phyloP scores from a whole-genome alignment of 495 filamentous ascomycete genomes.

The Penicillium samsonianum region DNA sequence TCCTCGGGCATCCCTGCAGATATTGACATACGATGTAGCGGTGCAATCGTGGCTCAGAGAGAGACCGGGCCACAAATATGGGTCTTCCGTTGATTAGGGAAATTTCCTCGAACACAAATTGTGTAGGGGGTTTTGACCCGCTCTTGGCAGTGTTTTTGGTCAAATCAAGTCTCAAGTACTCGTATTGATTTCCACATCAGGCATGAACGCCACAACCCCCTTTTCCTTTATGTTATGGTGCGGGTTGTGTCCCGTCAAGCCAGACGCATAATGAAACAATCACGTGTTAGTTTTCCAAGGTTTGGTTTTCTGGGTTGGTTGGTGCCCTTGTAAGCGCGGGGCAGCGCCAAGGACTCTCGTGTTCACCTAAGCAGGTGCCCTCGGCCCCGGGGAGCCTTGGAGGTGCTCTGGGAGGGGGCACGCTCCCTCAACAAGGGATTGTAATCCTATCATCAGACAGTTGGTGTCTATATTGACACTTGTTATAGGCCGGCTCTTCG shows the following conservation, averaged over 20 bases:
- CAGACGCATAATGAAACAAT: neutral
- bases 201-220: slow-evolving; percentile 4
- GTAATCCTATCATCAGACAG: neutral
- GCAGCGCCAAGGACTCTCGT: neutral
- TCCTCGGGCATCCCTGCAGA: slow-evolving; percentile 7
- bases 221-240: neutral
- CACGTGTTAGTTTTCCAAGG: slow-evolving; percentile 3
- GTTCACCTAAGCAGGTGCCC: neutral
- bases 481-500: neutral
- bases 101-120: neutral
- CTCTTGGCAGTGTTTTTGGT: slow-evolving; percentile 5
- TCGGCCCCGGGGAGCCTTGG: neutral
- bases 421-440: neutral
- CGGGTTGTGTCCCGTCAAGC: neutral
- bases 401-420: neutral
- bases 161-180: slow-evolving; percentile 2
- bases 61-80: neutral
- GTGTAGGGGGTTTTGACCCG: slow-evolving; percentile 8
- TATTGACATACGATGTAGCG: neutral
- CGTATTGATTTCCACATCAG: neutral
- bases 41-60: neutral
- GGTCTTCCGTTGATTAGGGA: neutral
- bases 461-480: neutral
- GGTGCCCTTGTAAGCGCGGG: neutral
- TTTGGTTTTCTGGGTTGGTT: neutral